Evolutionary conservation across 805 yeast genomes (phyloP).

Genomic region (Kuraishia cidri): DNA sequence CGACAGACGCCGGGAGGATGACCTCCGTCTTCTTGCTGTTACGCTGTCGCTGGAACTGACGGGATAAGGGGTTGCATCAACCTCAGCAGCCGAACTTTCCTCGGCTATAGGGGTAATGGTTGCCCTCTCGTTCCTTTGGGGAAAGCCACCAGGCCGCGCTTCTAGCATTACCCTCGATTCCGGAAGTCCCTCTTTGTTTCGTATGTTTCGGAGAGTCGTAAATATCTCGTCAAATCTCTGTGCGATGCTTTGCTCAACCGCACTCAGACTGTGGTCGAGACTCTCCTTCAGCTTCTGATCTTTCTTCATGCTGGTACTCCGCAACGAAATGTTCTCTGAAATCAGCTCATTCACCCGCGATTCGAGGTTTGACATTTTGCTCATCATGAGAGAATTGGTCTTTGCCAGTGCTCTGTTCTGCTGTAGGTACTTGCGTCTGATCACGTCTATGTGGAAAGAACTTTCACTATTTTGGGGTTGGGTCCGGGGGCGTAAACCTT

Average conservation of each 20-base stretch:
- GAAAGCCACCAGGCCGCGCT: no score
- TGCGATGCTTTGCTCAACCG: constrained; percentile 30
- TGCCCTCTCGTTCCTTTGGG: no score
- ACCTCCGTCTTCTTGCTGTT: no score
- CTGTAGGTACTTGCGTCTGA: constrained; percentile 15
- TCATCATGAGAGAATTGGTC: constrained; percentile 42
- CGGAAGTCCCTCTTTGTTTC: constrained; percentile 20
- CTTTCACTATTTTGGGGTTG: no score
- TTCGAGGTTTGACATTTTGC: constrained; percentile 45
- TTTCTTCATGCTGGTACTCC: constrained; percentile 22
- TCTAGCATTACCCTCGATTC: constrained; percentile 6
- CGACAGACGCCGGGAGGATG: no score
- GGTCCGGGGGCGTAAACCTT: no score
- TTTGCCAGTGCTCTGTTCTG: constrained; percentile 56
- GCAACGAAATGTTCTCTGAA: constrained; percentile 35
- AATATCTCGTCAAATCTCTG: constrained; percentile 35
- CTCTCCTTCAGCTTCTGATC: constrained; percentile 6
- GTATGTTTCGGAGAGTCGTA: constrained; percentile 28
- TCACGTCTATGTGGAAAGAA: constrained; percentile 1
- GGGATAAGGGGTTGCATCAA: no score
- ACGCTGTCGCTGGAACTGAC: no score
- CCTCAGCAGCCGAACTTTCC: no score
- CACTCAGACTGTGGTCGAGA: constrained; percentile 25
- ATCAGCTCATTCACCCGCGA: constrained; percentile 35
- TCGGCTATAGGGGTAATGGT: no score